Evolutionary conservation across 768 basidiomycete genomes (phyloP), one percentile per base, ranked within the genome.

Genomic region (Kwoniella botswanensis): DNA sequence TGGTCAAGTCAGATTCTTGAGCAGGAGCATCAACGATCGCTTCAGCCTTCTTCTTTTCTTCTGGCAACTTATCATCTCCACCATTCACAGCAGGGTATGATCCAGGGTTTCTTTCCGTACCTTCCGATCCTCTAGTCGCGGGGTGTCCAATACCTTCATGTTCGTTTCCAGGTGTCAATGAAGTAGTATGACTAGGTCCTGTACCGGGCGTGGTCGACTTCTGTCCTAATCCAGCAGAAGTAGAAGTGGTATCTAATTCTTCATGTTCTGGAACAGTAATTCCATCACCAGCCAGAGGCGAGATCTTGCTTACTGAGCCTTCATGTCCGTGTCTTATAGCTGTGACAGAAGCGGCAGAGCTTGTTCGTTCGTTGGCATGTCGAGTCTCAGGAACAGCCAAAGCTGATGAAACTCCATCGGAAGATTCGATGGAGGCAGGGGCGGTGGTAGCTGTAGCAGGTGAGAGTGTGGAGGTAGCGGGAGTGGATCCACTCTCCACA

Each of bases 261-360:
- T 59, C 24, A 24, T 66, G 57, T 9, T 59, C 59, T 18, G 66
- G 66, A 3, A 60, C 59, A 18, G 57, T 61, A 7, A 50, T 24
- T 22, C 43, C 57, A 21, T 62, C 60, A 10, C 22, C 61, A 24
- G 63, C 64, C 17, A 71, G 44, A 10, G 64, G 70, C 18, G 70
- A 71, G 18, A 22, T 41, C 22, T 59, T 22, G 53, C 22, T 57
- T 42, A 54, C 44, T 50, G 67, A 65, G 24, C 79, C 79, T 41
- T 76, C 73, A 54, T 76, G 61, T 6, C 80, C 80, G 44, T 67
- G 68, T 44, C 80, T 60, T 46, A 81, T 81, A n/a, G 80, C 80
- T 22, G 78, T 81, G 50, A 79, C 75, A 55, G 71, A 73, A 0
- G 79, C 76, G 1, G 68, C 26, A 17, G 71, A 72, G 29, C 67